phyloP scores from a whole-genome alignment of 306 rosid genomes.

The Crotalaria pallida region DNA sequence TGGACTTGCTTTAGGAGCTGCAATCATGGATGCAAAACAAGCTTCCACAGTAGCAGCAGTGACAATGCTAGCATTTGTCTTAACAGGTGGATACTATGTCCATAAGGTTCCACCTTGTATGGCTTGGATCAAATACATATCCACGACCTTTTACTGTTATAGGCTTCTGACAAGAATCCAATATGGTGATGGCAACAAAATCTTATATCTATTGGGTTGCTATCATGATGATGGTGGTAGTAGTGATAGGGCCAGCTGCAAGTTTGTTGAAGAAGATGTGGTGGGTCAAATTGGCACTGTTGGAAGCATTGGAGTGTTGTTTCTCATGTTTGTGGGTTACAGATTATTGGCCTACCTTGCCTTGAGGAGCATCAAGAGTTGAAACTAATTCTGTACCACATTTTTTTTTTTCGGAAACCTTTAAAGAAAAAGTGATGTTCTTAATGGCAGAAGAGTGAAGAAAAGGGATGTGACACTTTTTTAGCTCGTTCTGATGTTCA shows the following conservation, averaged over 20 bases:
- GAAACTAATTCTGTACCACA: conserved; percentile 9
- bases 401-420: conserved; percentile 10
- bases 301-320: conserved; percentile 48
- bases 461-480: conserved; percentile 25
- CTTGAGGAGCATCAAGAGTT: conserved; percentile 59
- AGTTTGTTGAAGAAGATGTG: conserved; percentile 73
- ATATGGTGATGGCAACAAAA: conserved; percentile 58
- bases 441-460: not conserved
- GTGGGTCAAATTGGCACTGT: conserved; percentile 61
- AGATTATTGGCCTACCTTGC: conserved; percentile 77
- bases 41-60: conserved; percentile 82
- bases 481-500: not conserved
- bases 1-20: conserved; percentile 82
- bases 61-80: conserved; percentile 80
- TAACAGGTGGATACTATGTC: conserved; percentile 86
- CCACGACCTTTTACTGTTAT: conserved; percentile 68
- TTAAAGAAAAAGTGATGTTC: not conserved
- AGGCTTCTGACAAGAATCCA: conserved; percentile 62
- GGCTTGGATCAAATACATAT: conserved; percentile 79
- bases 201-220: conserved; percentile 59
- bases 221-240: conserved; percentile 5
- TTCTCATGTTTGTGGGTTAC: conserved; percentile 73
- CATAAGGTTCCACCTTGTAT: conserved; percentile 67
- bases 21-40: conserved; percentile 88
- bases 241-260: conserved; percentile 39